These are phyloP conservation scores for Hevea brasiliensis DNA, from an alignment of 345 rosid genomes.

Conservation along the genomic window DNA sequence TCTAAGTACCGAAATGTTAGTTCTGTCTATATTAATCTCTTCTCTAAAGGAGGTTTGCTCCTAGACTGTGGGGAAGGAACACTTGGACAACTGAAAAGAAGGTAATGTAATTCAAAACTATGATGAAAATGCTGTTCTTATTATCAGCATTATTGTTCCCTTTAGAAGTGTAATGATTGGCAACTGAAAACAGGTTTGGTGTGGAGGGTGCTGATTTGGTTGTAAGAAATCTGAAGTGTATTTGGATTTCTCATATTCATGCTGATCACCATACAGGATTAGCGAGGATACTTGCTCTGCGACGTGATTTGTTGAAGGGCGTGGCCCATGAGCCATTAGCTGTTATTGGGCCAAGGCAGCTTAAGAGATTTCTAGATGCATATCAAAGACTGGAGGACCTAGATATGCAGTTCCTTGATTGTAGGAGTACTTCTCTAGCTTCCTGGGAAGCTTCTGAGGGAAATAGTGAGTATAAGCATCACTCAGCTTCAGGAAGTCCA, in stretches of 20 bases:
- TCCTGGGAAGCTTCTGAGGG: slow-evolving; percentile 59
- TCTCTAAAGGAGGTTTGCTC: slow-evolving; percentile 72
- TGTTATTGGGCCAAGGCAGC: slow-evolving; percentile 77
- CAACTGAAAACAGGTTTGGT: slow-evolving; percentile 52
- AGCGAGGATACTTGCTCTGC: slow-evolving; percentile 78
- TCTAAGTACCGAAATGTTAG: slow-evolving; percentile 91
- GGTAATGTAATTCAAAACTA: slow-evolving; percentile 33
- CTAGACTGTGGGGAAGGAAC: slow-evolving; percentile 98
- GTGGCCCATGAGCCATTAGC: slow-evolving; percentile 67
- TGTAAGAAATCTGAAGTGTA: slow-evolving; percentile 60
- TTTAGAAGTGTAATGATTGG: neutral
- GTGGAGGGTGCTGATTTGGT: slow-evolving; percentile 71
- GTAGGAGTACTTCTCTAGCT: slow-evolving; percentile 62
- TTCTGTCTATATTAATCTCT: slow-evolving; percentile 70
- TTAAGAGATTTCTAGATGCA: slow-evolving; percentile 78
- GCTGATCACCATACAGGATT: slow-evolving; percentile 93
- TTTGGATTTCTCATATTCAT: slow-evolving; percentile 97
- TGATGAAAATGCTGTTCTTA: neutral
- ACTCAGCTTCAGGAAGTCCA: slow-evolving; percentile 30
- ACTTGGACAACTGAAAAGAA: slow-evolving; percentile 89
- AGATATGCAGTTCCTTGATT: slow-evolving; percentile 86
- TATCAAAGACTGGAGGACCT: slow-evolving; percentile 89
- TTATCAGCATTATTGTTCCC: neutral
- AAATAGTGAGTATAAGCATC: slow-evolving; percentile 24
- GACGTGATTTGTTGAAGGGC: slow-evolving; percentile 67